Conservation (phyloP, 2,329 filamentous ascomycete species). For the Pezizomycotina sp. region DNA sequence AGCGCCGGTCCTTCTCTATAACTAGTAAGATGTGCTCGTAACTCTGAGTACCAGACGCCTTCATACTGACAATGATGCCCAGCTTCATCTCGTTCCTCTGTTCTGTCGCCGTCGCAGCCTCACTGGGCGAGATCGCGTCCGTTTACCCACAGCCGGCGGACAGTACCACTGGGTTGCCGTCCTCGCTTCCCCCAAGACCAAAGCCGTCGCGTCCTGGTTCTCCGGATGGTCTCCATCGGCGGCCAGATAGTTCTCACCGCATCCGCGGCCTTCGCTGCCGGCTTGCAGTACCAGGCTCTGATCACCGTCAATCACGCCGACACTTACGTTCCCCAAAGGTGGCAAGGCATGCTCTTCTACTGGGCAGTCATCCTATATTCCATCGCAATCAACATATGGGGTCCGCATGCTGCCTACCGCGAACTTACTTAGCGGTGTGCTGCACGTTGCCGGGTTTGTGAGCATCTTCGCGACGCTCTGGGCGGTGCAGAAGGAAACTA, state of each 20-base stretch:
- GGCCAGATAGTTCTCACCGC: slow-evolving; percentile 35
- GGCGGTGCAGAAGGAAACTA: no score
- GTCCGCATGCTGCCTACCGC: slow-evolving; percentile 29
- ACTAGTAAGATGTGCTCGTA: slow-evolving; percentile 27
- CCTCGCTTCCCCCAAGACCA: slow-evolving; percentile 28
- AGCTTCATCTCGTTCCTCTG: slow-evolving; percentile 33
- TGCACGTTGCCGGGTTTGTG: no score
- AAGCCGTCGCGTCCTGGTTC: slow-evolving; percentile 30
- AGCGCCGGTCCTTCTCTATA: slow-evolving; percentile 34
- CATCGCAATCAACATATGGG: slow-evolving; percentile 32
- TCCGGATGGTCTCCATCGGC: slow-evolving; percentile 34
- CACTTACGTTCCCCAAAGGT: slow-evolving; percentile 31
- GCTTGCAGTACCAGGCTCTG: slow-evolving; percentile 32
- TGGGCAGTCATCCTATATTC: slow-evolving; percentile 32
- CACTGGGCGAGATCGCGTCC: slow-evolving; percentile 31
- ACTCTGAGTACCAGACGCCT: background rate
- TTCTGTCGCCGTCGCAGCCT: slow-evolving; percentile 30
- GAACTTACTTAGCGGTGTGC: slow-evolving; percentile 28
- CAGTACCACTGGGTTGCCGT: slow-evolving; percentile 36
- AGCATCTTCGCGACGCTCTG: no score
- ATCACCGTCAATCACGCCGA: slow-evolving; percentile 32
- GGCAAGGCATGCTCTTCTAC: slow-evolving; percentile 36
- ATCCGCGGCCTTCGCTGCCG: slow-evolving; percentile 34
- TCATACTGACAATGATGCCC: background rate
- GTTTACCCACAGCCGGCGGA: slow-evolving; percentile 28